Percentiles rank a stretch among this genome's conserved stretches.
Evolutionary conservation across 768 basidiomycete genomes (phyloP).

Genomic region (Mycena haematopus): DNA sequence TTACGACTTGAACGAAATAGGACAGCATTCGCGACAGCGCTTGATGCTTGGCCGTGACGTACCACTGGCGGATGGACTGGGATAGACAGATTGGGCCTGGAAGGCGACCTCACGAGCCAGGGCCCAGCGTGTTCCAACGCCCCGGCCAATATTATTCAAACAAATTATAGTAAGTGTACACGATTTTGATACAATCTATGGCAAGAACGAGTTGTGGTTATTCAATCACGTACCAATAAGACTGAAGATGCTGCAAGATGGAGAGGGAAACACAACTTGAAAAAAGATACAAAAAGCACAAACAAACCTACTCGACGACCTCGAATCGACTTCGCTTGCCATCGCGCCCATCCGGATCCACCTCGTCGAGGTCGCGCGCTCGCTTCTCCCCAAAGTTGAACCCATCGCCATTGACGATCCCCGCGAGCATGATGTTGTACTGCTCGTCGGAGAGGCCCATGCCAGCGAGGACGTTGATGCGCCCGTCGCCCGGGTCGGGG

Average conservation of each 20-base stretch:
- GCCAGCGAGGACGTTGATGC: conserved; percentile 83
- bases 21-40: too few relatives aligned
- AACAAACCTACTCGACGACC: conserved; percentile 58
- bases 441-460: conserved; percentile 92
- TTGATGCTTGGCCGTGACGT: too few relatives aligned
- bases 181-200: conserved; percentile 22
- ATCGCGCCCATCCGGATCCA: conserved; percentile 46
- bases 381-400: conserved; percentile 50
- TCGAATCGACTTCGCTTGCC: conserved; percentile 69
- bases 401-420: conserved; percentile 69
- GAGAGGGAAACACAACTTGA: neutral
- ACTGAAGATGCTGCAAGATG: conserved; percentile 4
- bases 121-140: too few relatives aligned
- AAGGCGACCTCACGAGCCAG: too few relatives aligned
- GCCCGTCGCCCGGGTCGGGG: conserved; percentile 55
- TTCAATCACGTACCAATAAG: neutral
- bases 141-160: conserved; percentile 6
- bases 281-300: neutral
- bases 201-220: neutral
- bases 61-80: too few relatives aligned
- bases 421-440: conserved; percentile 80
- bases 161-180: conserved; percentile 2
- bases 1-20: too few relatives aligned
- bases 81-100: too few relatives aligned
- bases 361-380: conserved; percentile 38